These are phyloP conservation scores for Elaeagnus macrophylla DNA, from an alignment of 306 rosid genomes.

Conservation along the genomic window DNA sequence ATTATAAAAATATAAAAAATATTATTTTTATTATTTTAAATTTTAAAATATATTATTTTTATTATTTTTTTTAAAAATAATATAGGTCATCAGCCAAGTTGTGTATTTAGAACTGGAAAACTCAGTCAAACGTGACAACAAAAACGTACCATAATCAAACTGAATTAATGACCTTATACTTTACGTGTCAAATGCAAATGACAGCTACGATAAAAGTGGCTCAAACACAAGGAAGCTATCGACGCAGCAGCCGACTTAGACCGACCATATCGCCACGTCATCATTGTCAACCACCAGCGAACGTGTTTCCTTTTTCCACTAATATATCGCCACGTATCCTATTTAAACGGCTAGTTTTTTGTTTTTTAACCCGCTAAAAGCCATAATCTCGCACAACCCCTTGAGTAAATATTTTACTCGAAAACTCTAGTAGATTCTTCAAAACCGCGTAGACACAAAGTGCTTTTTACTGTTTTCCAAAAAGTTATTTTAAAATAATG, in stretches of 20 bases:
- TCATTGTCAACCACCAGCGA: constrained; percentile 2
- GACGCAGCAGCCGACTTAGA: constrained; percentile 13
- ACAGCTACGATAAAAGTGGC: too few species aligned
- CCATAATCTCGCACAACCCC: neutral
- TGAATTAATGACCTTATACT: too few species aligned
- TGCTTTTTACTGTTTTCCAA: neutral
- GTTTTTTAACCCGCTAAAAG: constrained; percentile 46
- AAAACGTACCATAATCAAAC: too few species aligned
- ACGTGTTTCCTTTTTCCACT: constrained; percentile 4
- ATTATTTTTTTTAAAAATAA: too few species aligned
- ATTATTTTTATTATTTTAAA: too few species aligned
- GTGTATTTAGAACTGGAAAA: too few species aligned
- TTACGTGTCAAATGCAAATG: too few species aligned
- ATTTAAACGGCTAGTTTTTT: constrained; percentile 57
- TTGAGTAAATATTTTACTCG: constrained; percentile 10
- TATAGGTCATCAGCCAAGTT: too few species aligned
- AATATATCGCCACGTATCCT: constrained; percentile 45
- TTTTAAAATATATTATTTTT: too few species aligned
- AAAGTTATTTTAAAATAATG: neutral
- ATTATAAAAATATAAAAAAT: too few species aligned
- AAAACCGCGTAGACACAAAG: constrained; percentile 34
- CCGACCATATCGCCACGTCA: constrained; percentile 60
- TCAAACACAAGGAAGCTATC: too few species aligned
- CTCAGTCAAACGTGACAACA: too few species aligned
- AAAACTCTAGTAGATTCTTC: constrained; percentile 45